Evolutionary conservation across 2,329 filamentous ascomycete genomes (phyloP), one percentile per base, ranked within the genome.

Genomic region (Eutypa lata): DNA sequence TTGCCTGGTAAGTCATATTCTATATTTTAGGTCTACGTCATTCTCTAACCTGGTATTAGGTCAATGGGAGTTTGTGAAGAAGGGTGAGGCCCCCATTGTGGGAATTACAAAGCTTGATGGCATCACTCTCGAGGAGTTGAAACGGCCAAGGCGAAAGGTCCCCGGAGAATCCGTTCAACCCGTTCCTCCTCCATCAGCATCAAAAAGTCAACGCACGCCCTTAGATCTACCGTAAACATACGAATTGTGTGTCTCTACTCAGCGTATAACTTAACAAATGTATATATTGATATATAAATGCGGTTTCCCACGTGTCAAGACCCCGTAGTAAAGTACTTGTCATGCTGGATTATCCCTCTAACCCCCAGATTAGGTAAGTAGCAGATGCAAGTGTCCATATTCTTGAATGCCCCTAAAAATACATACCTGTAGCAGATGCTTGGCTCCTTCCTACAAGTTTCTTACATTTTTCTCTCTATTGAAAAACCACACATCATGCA

Each of bases 31-130:
- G 19, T 19, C 22, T 38, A 28, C 8, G 16, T 26, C 44, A 22
- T 50, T 43, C 10, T 24, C 37, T 44, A 51, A 51, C 19, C 18
- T 10, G 21, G 22, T 48, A 48, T 14, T 51, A 89, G 89, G 89
- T 2, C 79, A 88, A 68, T 99, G 91, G 76, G 91, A 97, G 68
- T 96, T 97, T 68, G 91, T 97, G 33, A 91, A 87, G 77, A 97
- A 90, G 74, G 91, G 91, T 7, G 94, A 97, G 64, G 80, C 91
- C 2, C 86, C 94, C 0, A 83, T 96, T 37, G 93, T 99, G 68
- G 94, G 94, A 28, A 85, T 97, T 57, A 97, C 92, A 19, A 97
- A 96, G 73, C 74, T 99, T 51, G 79, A 91, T 54, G 91, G 91
- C 8, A 71, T 96, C 26, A 96, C 91, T 21, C 73, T 93, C 65